These are phyloP conservation scores for Cutaneotrichosporon cyanovorans DNA, from an alignment of 1,284 basidiomycete species.

Conservation along the genomic window DNA sequence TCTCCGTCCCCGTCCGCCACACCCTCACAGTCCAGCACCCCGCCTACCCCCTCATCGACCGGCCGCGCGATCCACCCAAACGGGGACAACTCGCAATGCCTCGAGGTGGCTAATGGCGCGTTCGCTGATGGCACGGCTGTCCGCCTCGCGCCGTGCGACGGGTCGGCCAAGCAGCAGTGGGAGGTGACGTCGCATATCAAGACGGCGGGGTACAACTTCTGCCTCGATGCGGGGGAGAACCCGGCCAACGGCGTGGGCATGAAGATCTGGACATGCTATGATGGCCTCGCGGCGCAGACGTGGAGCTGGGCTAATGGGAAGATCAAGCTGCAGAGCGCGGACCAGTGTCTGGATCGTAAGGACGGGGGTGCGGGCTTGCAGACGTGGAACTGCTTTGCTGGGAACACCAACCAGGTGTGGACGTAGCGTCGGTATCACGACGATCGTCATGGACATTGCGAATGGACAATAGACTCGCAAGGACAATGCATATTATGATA, in stretches of 20 bases:
- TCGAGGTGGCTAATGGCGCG: slow-evolving; percentile 20
- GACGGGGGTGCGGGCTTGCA: slow-evolving; percentile 21
- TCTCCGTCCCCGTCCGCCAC: slow-evolving; percentile 9
- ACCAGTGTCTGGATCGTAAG: slow-evolving; percentile 24
- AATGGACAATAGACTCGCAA: too few relatives aligned
- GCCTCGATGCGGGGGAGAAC: slow-evolving; percentile 20
- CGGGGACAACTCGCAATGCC: slow-evolving; percentile 23
- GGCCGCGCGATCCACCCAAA: slow-evolving; percentile 18
- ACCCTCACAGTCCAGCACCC: slow-evolving; percentile 5
- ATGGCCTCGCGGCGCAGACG: slow-evolving; percentile 17
- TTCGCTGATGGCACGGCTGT: slow-evolving; percentile 3
- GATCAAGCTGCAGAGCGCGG: slow-evolving; percentile 15
- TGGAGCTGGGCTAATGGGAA: slow-evolving; percentile 14
- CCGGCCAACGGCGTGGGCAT: slow-evolving; percentile 9
- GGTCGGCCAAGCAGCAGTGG: slow-evolving; percentile 22
- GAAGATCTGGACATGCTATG: slow-evolving; percentile 16
- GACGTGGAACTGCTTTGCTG: slow-evolving; percentile 20
- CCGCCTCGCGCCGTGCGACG: slow-evolving; percentile 26
- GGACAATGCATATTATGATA: too few relatives aligned
- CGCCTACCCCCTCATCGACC: not conserved
- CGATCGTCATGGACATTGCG: too few relatives aligned
- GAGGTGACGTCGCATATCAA: slow-evolving; percentile 15
- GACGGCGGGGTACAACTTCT: slow-evolving; percentile 21
- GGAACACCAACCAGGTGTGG: slow-evolving; percentile 20
- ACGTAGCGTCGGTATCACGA: too few relatives aligned